A percentile compares a stretch with the other conserved stretches of the same genome.
Evolutionary conservation across 352 stramenopile genomes (phyloP).

Genomic region (Pythium phragmiticola): DNA sequence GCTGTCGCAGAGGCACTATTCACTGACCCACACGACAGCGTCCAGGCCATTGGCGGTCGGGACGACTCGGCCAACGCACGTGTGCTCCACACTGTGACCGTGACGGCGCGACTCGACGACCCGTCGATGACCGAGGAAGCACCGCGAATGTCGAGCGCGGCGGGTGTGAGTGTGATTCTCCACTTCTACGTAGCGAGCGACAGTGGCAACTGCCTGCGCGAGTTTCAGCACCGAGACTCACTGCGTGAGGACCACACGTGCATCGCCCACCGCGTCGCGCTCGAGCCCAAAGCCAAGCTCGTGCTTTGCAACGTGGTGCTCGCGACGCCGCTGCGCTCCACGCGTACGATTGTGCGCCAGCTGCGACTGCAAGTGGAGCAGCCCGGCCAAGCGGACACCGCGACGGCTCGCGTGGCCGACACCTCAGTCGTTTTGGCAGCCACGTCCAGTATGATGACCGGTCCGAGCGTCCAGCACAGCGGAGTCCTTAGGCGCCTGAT

Average conservation of each 20-base stretch:
- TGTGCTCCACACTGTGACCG: background rate
- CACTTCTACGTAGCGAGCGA: constrained; percentile 7
- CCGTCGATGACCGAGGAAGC: no score
- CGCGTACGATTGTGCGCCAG: background rate
- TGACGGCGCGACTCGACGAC: background rate
- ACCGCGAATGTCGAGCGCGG: background rate
- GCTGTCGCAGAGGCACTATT: constrained; percentile 4
- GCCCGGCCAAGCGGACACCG: background rate
- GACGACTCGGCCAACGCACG: background rate
- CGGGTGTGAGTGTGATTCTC: constrained; percentile 9
- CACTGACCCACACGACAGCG: background rate
- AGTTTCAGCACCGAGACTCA: constrained; percentile 22
- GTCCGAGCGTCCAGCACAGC: background rate
- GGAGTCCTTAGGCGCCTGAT: constrained; percentile 27
- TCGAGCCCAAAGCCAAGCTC: constrained; percentile 8
- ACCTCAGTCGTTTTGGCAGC: background rate
- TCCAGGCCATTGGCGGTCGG: background rate
- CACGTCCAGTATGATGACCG: no score
- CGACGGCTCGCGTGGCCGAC: background rate
- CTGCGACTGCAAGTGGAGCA: background rate
- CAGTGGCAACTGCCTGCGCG: constrained; percentile 9
- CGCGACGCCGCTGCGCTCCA: background rate
- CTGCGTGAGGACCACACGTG: background rate
- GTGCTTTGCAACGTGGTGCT: constrained; percentile 13
- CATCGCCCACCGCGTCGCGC: constrained; percentile 8